Conservation (phyloP, 176 grass and related monocot genomes). For the Themeda triandra region DNA sequence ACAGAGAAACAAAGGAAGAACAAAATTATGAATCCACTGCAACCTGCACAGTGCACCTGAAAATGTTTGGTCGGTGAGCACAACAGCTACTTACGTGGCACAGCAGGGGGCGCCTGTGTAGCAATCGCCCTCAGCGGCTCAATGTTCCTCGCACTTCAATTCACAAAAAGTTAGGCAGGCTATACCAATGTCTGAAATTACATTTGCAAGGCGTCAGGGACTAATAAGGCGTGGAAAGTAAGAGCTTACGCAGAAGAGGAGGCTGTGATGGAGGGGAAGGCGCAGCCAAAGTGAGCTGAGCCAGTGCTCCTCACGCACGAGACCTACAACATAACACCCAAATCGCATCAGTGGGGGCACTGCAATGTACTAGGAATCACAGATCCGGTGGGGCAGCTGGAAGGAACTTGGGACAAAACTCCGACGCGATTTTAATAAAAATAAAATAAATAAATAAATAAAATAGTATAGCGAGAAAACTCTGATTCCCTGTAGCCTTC, state of each 20-base stretch:
- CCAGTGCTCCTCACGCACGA: conserved; percentile 22
- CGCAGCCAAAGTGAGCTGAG: conserved; percentile 1
- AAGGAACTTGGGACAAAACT: not conserved
- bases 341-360: not conserved
- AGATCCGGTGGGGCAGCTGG: not conserved
- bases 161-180: not conserved
- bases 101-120: conserved; percentile 62
- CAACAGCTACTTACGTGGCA: conserved; percentile 57
- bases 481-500: not conserved
- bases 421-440: not conserved
- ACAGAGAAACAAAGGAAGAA: conserved; percentile 21
- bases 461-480: not conserved
- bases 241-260: conserved; percentile 36
- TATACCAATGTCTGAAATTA: not conserved
- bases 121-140: conserved; percentile 68
- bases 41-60: not conserved
- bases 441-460: too few relatives aligned
- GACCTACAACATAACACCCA: conserved; percentile 20
- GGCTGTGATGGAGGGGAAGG: conserved; percentile 21
- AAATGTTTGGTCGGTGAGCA: conserved; percentile 2
- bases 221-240: not conserved
- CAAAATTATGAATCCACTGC: not conserved
- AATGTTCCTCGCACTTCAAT: conserved; percentile 50
- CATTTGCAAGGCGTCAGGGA: not conserved
- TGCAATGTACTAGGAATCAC: not conserved